Percentiles rank a stretch among this genome's conserved stretches.
Conservation (phyloP, 208 protist genomes). For the Trypanosoma boissoni region DNA sequence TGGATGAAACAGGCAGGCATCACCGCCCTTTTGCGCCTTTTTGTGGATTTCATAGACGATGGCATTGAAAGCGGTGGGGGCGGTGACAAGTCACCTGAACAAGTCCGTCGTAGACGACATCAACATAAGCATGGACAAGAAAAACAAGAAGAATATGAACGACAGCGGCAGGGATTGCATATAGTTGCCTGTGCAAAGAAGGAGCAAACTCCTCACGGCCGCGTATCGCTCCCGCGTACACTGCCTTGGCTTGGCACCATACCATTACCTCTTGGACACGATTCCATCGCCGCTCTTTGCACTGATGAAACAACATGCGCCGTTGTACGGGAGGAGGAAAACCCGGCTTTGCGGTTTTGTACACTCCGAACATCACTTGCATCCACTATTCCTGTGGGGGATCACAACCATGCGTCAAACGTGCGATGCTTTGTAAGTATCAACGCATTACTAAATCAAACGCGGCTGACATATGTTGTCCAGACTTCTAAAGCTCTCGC, state of each 20-base stretch:
- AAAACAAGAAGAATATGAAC: too few relatives aligned
- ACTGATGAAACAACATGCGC: too few relatives aligned
- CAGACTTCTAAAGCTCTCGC: too few relatives aligned
- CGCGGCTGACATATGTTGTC: slow-evolving; percentile 24
- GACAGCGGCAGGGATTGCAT: slow-evolving; percentile 22
- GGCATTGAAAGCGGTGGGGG: neutral
- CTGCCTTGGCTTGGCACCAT: slow-evolving; percentile 17
- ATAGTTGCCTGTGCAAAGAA: neutral
- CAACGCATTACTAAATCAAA: slow-evolving; percentile 24
- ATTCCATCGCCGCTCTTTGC: too few relatives aligned
- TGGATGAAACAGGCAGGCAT: slow-evolving; percentile 22
- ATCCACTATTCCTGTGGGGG: neutral
- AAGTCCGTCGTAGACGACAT: too few relatives aligned
- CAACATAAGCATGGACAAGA: too few relatives aligned
- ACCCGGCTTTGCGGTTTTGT: neutral
- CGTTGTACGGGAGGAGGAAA: too few relatives aligned
- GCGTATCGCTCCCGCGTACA: slow-evolving; percentile 20
- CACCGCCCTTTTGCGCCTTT: slow-evolving; percentile 12
- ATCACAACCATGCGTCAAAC: neutral
- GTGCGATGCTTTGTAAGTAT: slow-evolving; percentile 25
- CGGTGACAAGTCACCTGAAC: neutral
- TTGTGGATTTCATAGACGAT: slow-evolving; percentile 27
- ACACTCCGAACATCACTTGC: neutral
- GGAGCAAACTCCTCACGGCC: slow-evolving; percentile 3
- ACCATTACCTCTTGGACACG: slow-evolving; percentile 24